These are phyloP conservation scores for Populus hybrid DNA, from an alignment of 441 rosid species.

Conservation along the genomic window DNA sequence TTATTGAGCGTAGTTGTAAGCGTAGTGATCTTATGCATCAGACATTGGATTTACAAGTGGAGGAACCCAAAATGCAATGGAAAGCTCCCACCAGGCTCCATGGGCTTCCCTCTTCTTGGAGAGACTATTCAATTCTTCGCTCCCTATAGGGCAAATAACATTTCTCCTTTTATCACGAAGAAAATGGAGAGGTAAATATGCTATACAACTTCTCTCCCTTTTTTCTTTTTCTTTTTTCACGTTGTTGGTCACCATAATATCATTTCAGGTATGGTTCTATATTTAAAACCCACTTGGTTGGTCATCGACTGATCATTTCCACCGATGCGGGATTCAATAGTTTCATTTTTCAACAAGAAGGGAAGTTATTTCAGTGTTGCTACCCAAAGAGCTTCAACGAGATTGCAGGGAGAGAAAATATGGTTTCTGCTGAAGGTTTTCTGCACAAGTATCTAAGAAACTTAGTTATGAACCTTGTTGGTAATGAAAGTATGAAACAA, in stretches of 20 bases:
- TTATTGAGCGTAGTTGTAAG: background rate
- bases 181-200: conserved; percentile 27
- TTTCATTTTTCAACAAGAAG: conserved; percentile 34
- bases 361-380: conserved; percentile 21
- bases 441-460: conserved; percentile 34
- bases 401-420: conserved; percentile 32
- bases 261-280: conserved; percentile 33
- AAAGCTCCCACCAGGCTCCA: conserved; percentile 17
- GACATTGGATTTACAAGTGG: conserved; percentile 33
- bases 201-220: no score
- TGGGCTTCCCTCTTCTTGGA: conserved; percentile 38
- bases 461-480: conserved; percentile 24
- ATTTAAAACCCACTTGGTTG: conserved; percentile 31
- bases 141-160: conserved; percentile 21
- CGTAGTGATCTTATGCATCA: background rate
- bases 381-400: conserved; percentile 27
- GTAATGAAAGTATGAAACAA: conserved; percentile 22
- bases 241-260: no score
- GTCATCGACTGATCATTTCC: conserved; percentile 26
- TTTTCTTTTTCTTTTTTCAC: no score
- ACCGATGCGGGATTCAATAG: conserved; percentile 29
- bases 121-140: conserved; percentile 36
- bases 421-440: conserved; percentile 26
- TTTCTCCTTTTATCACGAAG: conserved; percentile 31
- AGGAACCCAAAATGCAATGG: conserved; percentile 32